Percentiles rank a stretch among this genome's conserved stretches.
These are phyloP conservation scores for Akanthomyces uredinophilus DNA, from an alignment of 2,329 filamentous ascomycete species.

Conservation along the genomic window DNA sequence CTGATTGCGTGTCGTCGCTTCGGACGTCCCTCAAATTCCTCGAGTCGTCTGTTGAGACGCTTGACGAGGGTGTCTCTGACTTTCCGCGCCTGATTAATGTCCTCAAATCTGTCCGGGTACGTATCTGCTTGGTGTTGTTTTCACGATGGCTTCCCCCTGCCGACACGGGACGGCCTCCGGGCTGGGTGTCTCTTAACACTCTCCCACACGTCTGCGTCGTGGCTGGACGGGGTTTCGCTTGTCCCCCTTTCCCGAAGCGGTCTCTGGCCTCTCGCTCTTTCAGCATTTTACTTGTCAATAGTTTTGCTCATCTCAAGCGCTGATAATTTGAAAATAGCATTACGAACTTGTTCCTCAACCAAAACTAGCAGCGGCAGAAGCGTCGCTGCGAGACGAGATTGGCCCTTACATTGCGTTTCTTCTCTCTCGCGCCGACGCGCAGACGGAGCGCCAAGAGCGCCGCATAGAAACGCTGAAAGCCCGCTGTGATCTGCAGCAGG, in stretches of 20 bases:
- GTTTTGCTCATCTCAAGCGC: background rate
- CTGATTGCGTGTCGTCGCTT: slow-evolving; percentile 55
- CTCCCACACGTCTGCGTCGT: background rate
- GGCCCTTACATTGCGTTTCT: slow-evolving; percentile 78
- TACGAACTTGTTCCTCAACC: slow-evolving; percentile 89
- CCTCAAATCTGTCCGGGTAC: slow-evolving; percentile 53
- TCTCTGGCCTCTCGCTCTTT: background rate
- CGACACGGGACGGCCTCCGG: background rate
- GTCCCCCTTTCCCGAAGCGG: background rate
- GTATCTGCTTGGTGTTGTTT: slow-evolving; percentile 20
- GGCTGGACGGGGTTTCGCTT: background rate
- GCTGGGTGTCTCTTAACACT: background rate
- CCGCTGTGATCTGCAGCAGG: slow-evolving; percentile 77
- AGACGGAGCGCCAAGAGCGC: slow-evolving; percentile 76
- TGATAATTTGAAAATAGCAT: slow-evolving; percentile 51
- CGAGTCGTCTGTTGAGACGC: slow-evolving; percentile 53
- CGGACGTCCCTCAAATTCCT: slow-evolving; percentile 57
- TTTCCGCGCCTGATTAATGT: slow-evolving; percentile 51
- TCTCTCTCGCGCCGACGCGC: slow-evolving; percentile 73
- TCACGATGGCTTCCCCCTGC: slow-evolving; percentile 8
- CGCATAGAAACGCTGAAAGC: slow-evolving; percentile 81
- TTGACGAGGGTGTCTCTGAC: slow-evolving; percentile 52
- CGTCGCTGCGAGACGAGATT: slow-evolving; percentile 81
- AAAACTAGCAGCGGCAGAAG: slow-evolving; percentile 74
- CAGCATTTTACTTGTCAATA: background rate